Percentiles rank a stretch among this genome's conserved stretches.
Conservation (phyloP, 208 protist species). For the Wallacemonas sp. region DNA sequence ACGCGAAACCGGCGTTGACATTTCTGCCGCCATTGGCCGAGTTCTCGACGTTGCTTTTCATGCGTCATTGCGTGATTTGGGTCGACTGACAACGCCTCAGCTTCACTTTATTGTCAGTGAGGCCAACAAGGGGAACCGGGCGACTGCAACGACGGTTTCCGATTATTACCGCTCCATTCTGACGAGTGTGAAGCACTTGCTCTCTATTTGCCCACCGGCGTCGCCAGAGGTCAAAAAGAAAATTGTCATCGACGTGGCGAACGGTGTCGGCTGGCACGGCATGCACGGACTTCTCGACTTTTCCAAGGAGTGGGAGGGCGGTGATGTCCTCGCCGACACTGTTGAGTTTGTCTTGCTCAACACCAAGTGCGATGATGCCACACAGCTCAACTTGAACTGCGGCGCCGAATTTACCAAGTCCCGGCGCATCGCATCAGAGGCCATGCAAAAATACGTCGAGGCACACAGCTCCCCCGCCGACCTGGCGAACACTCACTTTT, state of each 20-base stretch:
- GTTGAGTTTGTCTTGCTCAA: constrained; percentile 64
- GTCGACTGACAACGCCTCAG: constrained; percentile 64
- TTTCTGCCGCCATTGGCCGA: constrained; percentile 33
- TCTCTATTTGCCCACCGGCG: constrained; percentile 2
- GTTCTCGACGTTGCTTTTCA: constrained; percentile 27
- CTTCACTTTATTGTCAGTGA: constrained; percentile 68
- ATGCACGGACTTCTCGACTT: constrained; percentile 45
- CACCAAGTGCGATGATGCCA: constrained; percentile 26
- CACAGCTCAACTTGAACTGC: constrained; percentile 76
- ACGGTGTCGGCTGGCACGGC: constrained; percentile 82
- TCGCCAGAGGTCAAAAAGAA: neutral
- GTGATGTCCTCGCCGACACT: constrained; percentile 27
- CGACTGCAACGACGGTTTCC: neutral
- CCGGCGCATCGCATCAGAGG: constrained; percentile 36
- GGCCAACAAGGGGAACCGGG: constrained; percentile 27
- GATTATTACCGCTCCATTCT: constrained; percentile 8
- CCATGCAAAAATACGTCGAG: constrained; percentile 41
- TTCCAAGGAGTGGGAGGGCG: constrained; percentile 21
- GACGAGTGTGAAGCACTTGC: neutral
- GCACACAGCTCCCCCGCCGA: constrained; percentile 11
- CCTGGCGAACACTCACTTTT: constrained; percentile 52
- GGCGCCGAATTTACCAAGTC: constrained; percentile 92
- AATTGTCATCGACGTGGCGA: constrained; percentile 87
- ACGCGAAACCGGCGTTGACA: constrained; percentile 38
- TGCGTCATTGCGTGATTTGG: constrained; percentile 25